Evolutionary conservation across 306 rosid species (phyloP), one percentile per base, ranked within the genome.

Genomic region (Corylus americana): DNA sequence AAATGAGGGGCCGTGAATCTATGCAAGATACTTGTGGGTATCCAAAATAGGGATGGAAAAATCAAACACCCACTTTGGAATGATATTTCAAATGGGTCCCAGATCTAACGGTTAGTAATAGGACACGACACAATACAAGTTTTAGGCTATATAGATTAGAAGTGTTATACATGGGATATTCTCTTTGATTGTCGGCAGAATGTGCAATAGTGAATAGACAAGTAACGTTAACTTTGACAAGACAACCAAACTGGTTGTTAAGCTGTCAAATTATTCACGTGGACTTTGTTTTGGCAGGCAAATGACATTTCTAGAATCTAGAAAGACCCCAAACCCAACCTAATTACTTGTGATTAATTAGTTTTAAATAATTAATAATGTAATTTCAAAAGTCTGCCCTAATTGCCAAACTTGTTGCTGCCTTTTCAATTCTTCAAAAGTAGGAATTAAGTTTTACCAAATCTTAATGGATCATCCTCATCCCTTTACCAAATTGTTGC

Each of bases 101-200:
- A 74, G 55, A 47, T 55, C 58, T 0, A 77, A 77, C 71, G 85
- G 82, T 73, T 54, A 61, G 44, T 12, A 48, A 47, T 37, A 20
- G 48, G 77, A 74, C 83, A 61, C 63, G 81, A 31, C 25, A 81
- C 10, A 16, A 0, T 58, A 20, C 0, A 11, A 7, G 13, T 29
- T 14, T 67, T 10, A 16, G 20, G 27, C 69, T 11, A n/a, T 10
- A 50, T 22, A 31, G 35, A 45, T 6, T 7, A 25, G 4, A 6
- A 0, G 13, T 29, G 10, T 29, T 9, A 31, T 18, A 35, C 66
- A 13, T 37, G 9, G 27, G 27, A 11, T 69, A n/a, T 20, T 7
- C 54, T 63, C 16, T 48, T 17, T 8, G 22, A 75, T 74, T 85
- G 88, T 85, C 88, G 80, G 85, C 83, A 80, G 77, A 8, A 59